Evolutionary conservation across 805 yeast species (phyloP), one percentile per base, ranked within the genome.

Genomic region (Pachysolen tannophilus): DNA sequence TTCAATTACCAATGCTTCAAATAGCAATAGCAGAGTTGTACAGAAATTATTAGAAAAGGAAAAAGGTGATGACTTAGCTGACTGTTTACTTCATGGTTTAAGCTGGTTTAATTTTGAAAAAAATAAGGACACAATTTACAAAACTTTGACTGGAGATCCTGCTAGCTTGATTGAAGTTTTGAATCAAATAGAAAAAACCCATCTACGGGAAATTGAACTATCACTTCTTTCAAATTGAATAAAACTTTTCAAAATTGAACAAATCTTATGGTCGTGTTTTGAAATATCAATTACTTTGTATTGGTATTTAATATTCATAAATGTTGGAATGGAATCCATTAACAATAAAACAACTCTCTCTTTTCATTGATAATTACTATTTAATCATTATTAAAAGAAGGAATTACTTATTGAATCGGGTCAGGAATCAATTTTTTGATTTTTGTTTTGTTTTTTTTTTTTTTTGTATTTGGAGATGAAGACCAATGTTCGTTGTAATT

Each of bases 1-100:
- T 2, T 15, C 5, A n/a, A 10, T 45, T n/a, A 30, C 3, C 4
- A n/a, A n/a, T n/a, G n/a, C n/a, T n/a, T n/a, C n/a, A n/a, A n/a
- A n/a, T n/a, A n/a, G n/a, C n/a, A n/a, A n/a, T n/a, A n/a, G n/a
- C n/a, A n/a, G n/a, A n/a, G n/a, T n/a, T n/a, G n/a, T n/a, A n/a
- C n/a, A n/a, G n/a, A n/a, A n/a, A n/a, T n/a, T n/a, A n/a, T n/a
- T n/a, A 3, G 37, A 32, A 17, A 29, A 7, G 13, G 30, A 20
- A 8, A 79, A 79, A 48, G 69, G 71, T 28, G 88, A 80, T 49
- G 88, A 80, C 49, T 55, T 79, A 37, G 70, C 77, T 7, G 88
- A 80, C 49, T 64, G 80, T 1, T 55, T 79, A n/a, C 54, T 79
- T 11, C 84, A 80, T 50, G 82, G 74, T 2, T 40, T 77, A 2